These are phyloP conservation scores for Aspergillus fumigatiaffinis DNA, from an alignment of 2,329 filamentous ascomycete species.

Conservation along the genomic window DNA sequence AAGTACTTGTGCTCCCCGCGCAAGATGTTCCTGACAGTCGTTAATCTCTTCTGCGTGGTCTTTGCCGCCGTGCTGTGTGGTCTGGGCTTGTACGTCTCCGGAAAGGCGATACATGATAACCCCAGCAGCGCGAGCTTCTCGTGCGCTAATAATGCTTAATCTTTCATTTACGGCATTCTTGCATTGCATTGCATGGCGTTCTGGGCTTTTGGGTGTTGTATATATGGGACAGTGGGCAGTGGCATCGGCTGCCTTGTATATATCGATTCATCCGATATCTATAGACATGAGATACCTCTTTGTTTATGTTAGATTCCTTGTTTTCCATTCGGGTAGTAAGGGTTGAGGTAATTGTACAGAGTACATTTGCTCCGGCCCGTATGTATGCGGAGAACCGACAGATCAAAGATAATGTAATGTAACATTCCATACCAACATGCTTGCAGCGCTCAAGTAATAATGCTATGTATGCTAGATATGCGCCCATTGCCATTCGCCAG, in stretches of 20 bases:
- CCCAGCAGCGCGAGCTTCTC: conserved; percentile 30
- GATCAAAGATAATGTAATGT: not conserved
- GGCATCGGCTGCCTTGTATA: not conserved
- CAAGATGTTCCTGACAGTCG: conserved; percentile 25
- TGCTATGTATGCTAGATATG: not conserved
- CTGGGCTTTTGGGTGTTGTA: not conserved
- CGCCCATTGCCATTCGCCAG: not conserved
- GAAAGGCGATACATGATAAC: conserved; percentile 32
- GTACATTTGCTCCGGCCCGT: too few relatives aligned
- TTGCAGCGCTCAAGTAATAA: not conserved
- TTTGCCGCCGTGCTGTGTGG: conserved; percentile 26
- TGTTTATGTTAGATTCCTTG: not conserved
- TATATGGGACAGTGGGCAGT: not conserved
- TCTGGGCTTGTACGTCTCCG: conserved; percentile 33
- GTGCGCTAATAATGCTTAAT: conserved; percentile 26
- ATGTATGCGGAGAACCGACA: too few relatives aligned
- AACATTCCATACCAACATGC: not conserved
- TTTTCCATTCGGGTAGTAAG: not conserved
- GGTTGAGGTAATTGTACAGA: too few relatives aligned
- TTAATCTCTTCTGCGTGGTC: conserved; percentile 20
- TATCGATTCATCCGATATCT: not conserved
- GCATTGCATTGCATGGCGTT: not conserved
- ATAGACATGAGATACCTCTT: not conserved
- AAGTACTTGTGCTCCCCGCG: conserved; percentile 26
- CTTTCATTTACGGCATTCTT: not conserved